phyloP scores from a whole-genome alignment of 1,284 basidiomycete genomes.

The Leccinum angustisporum region DNA sequence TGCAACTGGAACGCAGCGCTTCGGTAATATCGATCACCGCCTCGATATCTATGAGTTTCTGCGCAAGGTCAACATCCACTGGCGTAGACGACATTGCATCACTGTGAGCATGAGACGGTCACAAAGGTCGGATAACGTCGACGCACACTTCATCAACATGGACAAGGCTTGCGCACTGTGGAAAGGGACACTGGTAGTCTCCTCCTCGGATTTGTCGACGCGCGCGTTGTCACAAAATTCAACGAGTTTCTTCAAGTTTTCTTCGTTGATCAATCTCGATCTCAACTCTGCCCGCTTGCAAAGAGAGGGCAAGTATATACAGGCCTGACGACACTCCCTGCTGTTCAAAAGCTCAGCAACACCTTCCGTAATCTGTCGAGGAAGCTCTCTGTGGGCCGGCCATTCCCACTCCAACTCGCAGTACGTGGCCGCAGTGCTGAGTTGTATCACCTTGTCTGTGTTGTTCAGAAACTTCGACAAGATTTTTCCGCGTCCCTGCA shows the following conservation, averaged over 20 bases:
- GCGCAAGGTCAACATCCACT: slow-evolving; percentile 18
- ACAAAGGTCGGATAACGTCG: not conserved
- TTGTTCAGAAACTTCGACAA: slow-evolving; percentile 17
- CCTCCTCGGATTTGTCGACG: slow-evolving; percentile 17
- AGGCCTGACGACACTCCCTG: slow-evolving; percentile 21
- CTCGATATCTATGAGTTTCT: slow-evolving; percentile 16
- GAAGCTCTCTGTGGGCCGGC: slow-evolving; percentile 10
- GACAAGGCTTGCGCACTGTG: slow-evolving; percentile 31
- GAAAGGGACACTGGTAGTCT: slow-evolving; percentile 22
- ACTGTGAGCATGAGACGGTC: not conserved
- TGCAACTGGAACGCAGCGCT: slow-evolving; percentile 21
- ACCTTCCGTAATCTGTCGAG: slow-evolving; percentile 13
- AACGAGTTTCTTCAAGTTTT: slow-evolving; percentile 23
- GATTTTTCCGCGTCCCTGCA: slow-evolving; percentile 1
- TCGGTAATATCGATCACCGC: slow-evolving; percentile 22
- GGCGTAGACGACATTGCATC: not conserved
- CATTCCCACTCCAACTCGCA: slow-evolving; percentile 29
- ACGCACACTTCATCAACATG: slow-evolving; percentile 26
- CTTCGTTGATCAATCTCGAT: slow-evolving; percentile 16
- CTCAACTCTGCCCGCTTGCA: slow-evolving; percentile 24
- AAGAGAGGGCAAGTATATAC: slow-evolving; percentile 31
- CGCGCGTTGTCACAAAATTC: slow-evolving; percentile 17
- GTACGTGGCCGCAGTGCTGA: slow-evolving; percentile 28
- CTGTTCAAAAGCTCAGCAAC: slow-evolving; percentile 18
- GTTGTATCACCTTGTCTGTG: slow-evolving; percentile 18